A percentile compares a stretch with the other conserved stretches of the same genome.
phyloP scores from a whole-genome alignment of 306 rosid species.

The Quercus suber region DNA sequence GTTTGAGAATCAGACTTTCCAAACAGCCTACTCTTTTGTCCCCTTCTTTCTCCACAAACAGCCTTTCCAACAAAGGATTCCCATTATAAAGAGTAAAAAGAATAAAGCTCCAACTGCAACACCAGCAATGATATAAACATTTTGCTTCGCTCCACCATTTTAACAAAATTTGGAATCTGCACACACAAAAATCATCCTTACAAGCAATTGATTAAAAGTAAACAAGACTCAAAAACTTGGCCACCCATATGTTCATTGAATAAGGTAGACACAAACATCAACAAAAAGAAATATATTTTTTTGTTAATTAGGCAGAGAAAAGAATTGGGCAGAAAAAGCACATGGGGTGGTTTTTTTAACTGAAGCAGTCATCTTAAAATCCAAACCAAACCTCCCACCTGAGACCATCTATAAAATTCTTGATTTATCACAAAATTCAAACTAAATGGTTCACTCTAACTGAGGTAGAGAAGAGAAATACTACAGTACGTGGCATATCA shows the following conservation, averaged over 20 bases:
- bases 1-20: background rate
- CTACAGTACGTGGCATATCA: background rate
- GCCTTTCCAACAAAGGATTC: constrained; percentile 58
- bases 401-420: background rate
- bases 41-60: constrained; percentile 24
- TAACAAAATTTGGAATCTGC: constrained; percentile 51
- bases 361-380: background rate
- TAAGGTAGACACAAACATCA: background rate
- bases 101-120: constrained; percentile 38
- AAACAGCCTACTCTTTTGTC: constrained; percentile 7
- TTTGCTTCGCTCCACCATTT: constrained; percentile 29
- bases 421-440: background rate
- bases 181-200: background rate
- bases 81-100: constrained; percentile 32
- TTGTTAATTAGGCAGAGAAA: background rate
- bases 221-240: background rate
- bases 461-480: background rate
- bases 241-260: background rate
- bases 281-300: background rate
- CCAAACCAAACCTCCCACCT: background rate
- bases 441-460: background rate
- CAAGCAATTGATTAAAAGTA: background rate
- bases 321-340: background rate
- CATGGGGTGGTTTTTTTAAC: too few species aligned
- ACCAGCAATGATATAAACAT: constrained; percentile 27